phyloP scores from a whole-genome alignment of 306 rosid species.

The Sophora flavescens region DNA sequence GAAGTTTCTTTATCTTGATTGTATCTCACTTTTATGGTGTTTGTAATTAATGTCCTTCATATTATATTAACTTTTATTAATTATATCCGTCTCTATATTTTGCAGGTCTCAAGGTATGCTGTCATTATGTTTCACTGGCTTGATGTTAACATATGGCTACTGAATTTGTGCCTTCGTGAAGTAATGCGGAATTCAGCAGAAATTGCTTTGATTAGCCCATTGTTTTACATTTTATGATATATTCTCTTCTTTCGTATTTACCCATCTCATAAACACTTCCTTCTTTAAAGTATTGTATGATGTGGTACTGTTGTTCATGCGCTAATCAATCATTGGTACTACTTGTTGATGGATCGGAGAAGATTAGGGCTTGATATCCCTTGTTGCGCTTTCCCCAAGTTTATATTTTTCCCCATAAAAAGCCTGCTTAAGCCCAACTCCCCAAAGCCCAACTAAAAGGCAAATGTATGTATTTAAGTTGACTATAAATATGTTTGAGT shows the following conservation, averaged over 20 bases:
- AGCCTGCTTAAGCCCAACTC: no score
- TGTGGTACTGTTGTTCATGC: conserved; percentile 24
- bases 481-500: no score
- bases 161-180: conserved; percentile 42
- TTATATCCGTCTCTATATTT: conserved; percentile 46
- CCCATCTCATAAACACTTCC: conserved; percentile 3
- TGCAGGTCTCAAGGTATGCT: conserved; percentile 97
- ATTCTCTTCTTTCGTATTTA: conserved; percentile 28
- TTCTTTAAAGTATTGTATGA: conserved; percentile 31
- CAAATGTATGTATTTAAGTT: no score
- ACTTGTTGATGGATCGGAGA: conserved; percentile 12
- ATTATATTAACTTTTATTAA: conserved; percentile 34
- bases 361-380: conserved; percentile 21
- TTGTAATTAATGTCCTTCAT: conserved; percentile 31
- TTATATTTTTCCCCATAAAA: no score
- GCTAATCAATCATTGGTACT: conserved; percentile 13
- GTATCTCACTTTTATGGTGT: conserved; percentile 31
- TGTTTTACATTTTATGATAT: conserved; percentile 35
- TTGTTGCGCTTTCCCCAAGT: conserved; percentile 2
- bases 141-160: conserved; percentile 32
- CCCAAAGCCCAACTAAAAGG: no score
- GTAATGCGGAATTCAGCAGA: conserved; percentile 39
- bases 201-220: conserved; percentile 24
- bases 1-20: conserved; percentile 33
- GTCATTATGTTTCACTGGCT: conserved; percentile 53